Conservation (phyloP, 192 early-diverging fungal genomes). For the Tieghemiomyces parasiticus region DNA sequence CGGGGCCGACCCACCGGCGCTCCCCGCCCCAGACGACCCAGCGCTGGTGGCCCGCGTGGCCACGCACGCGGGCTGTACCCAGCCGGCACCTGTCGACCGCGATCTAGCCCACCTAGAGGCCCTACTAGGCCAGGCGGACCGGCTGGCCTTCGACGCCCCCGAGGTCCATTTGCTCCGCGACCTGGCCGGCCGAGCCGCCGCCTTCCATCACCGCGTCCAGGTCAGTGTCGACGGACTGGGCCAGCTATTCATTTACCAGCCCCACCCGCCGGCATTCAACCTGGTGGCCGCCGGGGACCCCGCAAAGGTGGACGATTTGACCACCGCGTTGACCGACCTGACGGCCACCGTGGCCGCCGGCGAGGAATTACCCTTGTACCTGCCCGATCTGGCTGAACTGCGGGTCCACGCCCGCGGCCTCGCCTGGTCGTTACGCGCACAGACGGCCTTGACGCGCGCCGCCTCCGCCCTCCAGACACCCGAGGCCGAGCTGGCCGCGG, state of each 20-base stretch:
- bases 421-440: conserved; percentile 4
- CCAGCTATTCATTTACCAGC: neutral
- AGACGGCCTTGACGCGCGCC: conserved; percentile 3
- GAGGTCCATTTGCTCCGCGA: conserved; percentile 25
- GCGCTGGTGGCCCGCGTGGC: too few relatives aligned
- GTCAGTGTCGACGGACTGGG: neutral
- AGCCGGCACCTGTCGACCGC: neutral
- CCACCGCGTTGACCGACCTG: conserved; percentile 28
- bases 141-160: conserved; percentile 18
- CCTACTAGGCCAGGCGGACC: conserved; percentile 2
- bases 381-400: conserved; percentile 5
- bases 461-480: neutral
- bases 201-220: conserved; percentile 4
- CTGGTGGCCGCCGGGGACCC: conserved; percentile 8
- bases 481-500: neutral
- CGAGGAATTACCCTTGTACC: conserved; percentile 11
- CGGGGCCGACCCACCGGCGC: too few relatives aligned
- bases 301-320: conserved; percentile 29
- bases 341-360: conserved; percentile 16
- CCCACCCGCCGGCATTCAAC: neutral
- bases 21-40: too few relatives aligned
- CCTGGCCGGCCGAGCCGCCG: neutral
- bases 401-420: neutral
- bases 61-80: too few relatives aligned
- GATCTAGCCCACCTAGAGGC: neutral